Conservation (phyloP, 129 eudicot species). For the Gnaphalium uliginosum region DNA sequence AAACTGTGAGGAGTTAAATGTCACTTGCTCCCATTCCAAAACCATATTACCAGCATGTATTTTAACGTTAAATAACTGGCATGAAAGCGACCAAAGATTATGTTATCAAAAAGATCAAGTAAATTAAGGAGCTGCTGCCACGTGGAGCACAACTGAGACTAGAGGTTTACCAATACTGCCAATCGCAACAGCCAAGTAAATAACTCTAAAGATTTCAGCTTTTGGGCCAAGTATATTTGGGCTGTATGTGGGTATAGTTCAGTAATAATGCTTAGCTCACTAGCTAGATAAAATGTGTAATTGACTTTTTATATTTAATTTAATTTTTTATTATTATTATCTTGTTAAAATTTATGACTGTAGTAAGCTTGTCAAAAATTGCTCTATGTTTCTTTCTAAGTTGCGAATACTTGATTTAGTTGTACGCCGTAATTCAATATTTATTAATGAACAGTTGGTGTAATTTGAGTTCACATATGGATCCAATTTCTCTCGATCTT, state of each 20-base stretch:
- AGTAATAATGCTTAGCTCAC: too few species aligned
- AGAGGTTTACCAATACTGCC: conserved; percentile 12
- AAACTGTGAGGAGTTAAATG: not conserved
- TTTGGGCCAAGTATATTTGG: not conserved
- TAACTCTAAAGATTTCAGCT: not conserved
- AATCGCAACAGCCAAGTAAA: conserved; percentile 33
- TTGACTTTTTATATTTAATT: too few species aligned
- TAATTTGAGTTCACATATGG: too few species aligned
- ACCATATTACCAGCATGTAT: not conserved
- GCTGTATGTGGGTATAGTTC: not conserved
- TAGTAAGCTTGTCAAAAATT: too few species aligned
- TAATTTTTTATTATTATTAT: too few species aligned
- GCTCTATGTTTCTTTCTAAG: too few species aligned
- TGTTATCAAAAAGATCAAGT: not conserved
- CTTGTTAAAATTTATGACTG: too few species aligned
- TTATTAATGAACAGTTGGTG: too few species aligned
- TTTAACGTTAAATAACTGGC: conserved; percentile 26
- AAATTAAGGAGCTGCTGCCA: conserved; percentile 31
- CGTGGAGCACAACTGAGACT: conserved; percentile 28
- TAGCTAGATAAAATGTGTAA: too few species aligned
- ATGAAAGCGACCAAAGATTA: conserved; percentile 29
- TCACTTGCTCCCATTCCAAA: not conserved
- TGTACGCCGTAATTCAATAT: too few species aligned
- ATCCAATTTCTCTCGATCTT: too few species aligned
- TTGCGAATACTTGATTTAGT: too few species aligned